Conservation (phyloP, 169 alveolate genomes). For the Plasmodium vinckei region DNA sequence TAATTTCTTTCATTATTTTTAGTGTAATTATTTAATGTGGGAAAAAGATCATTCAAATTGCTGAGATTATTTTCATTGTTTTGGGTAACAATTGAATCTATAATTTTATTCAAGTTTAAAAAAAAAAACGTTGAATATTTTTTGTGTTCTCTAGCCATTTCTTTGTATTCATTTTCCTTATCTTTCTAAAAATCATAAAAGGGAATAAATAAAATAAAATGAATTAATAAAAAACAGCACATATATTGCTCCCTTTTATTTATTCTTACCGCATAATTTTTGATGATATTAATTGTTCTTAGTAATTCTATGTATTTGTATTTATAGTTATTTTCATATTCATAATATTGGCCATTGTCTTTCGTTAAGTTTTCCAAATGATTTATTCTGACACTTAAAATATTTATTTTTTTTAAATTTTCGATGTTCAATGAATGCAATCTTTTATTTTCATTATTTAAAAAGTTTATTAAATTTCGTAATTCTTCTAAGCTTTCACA, state of each 20-base stretch:
- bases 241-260: neutral
- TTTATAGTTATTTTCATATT: constrained; percentile 15
- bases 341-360: constrained; percentile 22
- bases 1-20: constrained; percentile 9
- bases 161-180: constrained; percentile 52
- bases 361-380: constrained; percentile 48
- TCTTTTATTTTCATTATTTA: constrained; percentile 64
- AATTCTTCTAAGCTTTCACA: constrained; percentile 64
- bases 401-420: constrained; percentile 40
- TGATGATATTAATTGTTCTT: constrained; percentile 11
- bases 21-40: neutral
- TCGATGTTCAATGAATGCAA: constrained; percentile 53
- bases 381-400: constrained; percentile 42
- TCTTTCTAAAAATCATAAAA: constrained; percentile 34
- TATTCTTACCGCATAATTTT: constrained; percentile 38
- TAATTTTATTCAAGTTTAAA: constrained; percentile 43
- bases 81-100: constrained; percentile 13
- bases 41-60: neutral
- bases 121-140: constrained; percentile 37
- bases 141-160: constrained; percentile 45
- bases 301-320: constrained; percentile 16
- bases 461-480: constrained; percentile 41
- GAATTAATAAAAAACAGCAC: neutral
- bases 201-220: neutral
- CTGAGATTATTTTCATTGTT: neutral